These are phyloP conservation scores for Globisporangium mamillatum DNA, from an alignment of 352 stramenopile species.

Conservation along the genomic window DNA sequence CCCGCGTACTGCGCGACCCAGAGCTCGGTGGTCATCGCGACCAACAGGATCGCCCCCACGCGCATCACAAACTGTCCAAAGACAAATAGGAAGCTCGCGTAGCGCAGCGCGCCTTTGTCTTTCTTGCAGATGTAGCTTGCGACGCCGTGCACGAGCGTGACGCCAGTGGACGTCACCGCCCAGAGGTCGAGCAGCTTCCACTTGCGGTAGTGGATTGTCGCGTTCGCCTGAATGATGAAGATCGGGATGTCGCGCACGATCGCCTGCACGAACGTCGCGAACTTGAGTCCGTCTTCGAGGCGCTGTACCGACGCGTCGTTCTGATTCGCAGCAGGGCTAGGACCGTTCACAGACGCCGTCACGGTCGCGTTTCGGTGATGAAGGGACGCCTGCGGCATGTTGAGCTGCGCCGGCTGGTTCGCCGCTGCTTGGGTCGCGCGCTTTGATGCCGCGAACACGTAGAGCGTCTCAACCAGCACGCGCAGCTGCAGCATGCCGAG, in stretches of 20 bases:
- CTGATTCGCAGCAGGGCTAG: neutral
- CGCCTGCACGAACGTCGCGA: constrained; percentile 59
- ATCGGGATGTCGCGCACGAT: constrained; percentile 71
- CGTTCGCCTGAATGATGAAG: constrained; percentile 73
- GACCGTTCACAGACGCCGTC: constrained; percentile 1
- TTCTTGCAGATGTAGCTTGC: constrained; percentile 44
- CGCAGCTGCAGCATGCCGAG: constrained; percentile 63
- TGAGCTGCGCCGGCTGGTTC: constrained; percentile 12
- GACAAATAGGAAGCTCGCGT: constrained; percentile 45
- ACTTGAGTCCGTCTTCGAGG: constrained; percentile 35
- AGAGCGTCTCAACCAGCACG: constrained; percentile 57
- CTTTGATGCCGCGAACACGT: constrained; percentile 20
- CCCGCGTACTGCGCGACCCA: constrained; percentile 36
- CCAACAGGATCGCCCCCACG: constrained; percentile 53
- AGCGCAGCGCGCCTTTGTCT: constrained; percentile 27
- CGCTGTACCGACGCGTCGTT: constrained; percentile 17
- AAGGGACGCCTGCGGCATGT: neutral
- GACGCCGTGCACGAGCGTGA: constrained; percentile 49
- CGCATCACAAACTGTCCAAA: constrained; percentile 61
- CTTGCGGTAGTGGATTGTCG: constrained; percentile 81
- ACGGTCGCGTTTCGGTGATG: neutral
- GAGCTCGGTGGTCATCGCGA: constrained; percentile 58
- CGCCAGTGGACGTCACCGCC: constrained; percentile 45
- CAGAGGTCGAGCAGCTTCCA: constrained; percentile 64
- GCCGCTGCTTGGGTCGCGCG: constrained; percentile 5